phyloP scores from a whole-genome alignment of 805 yeast species.

The Teunomyces atbi region DNA sequence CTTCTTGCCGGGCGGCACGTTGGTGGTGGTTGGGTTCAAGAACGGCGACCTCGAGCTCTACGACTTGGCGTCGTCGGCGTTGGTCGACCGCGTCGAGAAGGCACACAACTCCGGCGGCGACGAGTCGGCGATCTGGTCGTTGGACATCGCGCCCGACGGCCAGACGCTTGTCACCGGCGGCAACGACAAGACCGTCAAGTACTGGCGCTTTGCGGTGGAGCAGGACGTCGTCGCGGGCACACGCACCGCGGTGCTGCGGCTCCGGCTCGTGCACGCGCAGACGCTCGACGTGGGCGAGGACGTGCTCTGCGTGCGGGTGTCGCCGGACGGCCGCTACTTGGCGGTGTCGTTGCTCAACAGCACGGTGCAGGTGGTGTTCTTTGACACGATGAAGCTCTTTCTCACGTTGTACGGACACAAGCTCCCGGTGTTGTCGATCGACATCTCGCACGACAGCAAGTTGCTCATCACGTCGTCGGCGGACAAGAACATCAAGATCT shows the following conservation, averaged over 20 bases:
- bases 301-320: slow-evolving; percentile 71
- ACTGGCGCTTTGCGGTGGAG: slow-evolving; percentile 80
- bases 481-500: slow-evolving; percentile 93
- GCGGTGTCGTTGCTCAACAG: slow-evolving; percentile 87
- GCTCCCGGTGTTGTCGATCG: slow-evolving; percentile 89
- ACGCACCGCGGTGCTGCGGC: slow-evolving; percentile 40
- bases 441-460: slow-evolving; percentile 86
- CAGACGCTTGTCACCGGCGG: slow-evolving; percentile 85
- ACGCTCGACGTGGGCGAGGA: slow-evolving; percentile 88
- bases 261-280: slow-evolving; percentile 69
- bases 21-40: slow-evolving; percentile 85
- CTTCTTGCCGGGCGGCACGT: slow-evolving; percentile 88
- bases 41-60: slow-evolving; percentile 80
- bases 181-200: slow-evolving; percentile 85
- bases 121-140: slow-evolving; percentile 77
- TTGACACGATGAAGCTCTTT: slow-evolving; percentile 83
- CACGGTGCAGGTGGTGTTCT: slow-evolving; percentile 92
- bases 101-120: slow-evolving; percentile 58
- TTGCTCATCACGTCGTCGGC: slow-evolving; percentile 91
- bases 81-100: slow-evolving; percentile 61
- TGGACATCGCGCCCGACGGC: slow-evolving; percentile 86
- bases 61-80: slow-evolving; percentile 79
- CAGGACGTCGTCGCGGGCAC: slow-evolving; percentile 74
- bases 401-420: slow-evolving; percentile 94
- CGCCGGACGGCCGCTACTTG: slow-evolving; percentile 73